Conservation (phyloP, 768 basidiomycete genomes). For the Symmetrospora coprosmae region DNA sequence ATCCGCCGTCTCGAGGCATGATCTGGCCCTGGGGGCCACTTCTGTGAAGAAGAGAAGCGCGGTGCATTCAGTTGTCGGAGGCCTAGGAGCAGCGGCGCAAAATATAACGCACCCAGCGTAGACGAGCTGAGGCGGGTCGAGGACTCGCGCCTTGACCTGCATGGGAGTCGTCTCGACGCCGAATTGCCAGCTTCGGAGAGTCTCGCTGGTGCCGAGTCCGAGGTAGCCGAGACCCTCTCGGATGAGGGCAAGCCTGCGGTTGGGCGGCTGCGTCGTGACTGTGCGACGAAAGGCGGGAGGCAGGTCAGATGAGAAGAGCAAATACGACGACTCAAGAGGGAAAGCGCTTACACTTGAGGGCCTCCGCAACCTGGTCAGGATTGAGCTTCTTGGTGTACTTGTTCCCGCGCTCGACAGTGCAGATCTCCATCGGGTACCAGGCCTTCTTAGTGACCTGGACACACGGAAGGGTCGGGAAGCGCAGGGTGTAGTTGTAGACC, state of each 20-base stretch:
- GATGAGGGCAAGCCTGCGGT: slow-evolving; percentile 1
- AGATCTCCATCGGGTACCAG: slow-evolving; percentile 24
- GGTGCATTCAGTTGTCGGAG: no score
- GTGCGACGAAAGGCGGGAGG: neutral
- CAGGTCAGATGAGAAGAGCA: neutral
- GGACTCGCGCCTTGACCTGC: slow-evolving; percentile 15
- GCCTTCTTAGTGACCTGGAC: slow-evolving; percentile 24
- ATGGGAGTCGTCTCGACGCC: slow-evolving; percentile 9
- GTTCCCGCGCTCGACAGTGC: slow-evolving; percentile 22
- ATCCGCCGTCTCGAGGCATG: slow-evolving; percentile 15
- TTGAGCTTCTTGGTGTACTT: slow-evolving; percentile 22
- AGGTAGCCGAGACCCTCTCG: slow-evolving; percentile 14
- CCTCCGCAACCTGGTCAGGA: slow-evolving; percentile 24
- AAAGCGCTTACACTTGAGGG: slow-evolving; percentile 19
- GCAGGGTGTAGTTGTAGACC: slow-evolving; percentile 13
- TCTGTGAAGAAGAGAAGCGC: no score
- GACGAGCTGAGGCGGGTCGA: slow-evolving; percentile 5
- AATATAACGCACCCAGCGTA: slow-evolving; percentile 3
- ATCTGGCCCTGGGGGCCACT: no score
- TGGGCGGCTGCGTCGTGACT: slow-evolving; percentile 18
- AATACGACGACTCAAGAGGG: neutral
- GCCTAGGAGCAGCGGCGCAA: no score
- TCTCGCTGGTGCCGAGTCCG: neutral
- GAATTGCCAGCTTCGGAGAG: slow-evolving; percentile 8
- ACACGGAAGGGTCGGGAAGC: slow-evolving; percentile 21